Conservation (phyloP, 495 filamentous ascomycete genomes). For the Podospora pseudocomata region DNA sequence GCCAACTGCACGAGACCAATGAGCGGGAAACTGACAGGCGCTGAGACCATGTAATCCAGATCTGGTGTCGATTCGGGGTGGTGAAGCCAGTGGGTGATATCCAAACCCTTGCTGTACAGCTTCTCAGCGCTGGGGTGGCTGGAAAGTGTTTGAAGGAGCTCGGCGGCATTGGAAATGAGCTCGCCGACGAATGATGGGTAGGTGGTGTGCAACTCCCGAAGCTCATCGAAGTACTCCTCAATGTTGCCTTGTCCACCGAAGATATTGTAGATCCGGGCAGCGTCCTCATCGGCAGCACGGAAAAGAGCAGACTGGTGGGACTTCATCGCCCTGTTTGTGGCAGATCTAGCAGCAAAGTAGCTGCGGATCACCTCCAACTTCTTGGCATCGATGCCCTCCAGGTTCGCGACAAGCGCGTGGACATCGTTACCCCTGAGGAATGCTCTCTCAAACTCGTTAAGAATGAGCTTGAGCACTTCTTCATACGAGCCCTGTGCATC, state of each 20-base stretch:
- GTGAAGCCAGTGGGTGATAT: conserved; percentile 89
- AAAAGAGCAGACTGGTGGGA: conserved; percentile 90
- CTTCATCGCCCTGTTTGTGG: conserved; percentile 75
- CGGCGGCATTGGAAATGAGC: conserved; percentile 71
- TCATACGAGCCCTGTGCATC: conserved; percentile 77
- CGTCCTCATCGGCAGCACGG: conserved; percentile 75
- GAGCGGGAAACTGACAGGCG: conserved; percentile 93
- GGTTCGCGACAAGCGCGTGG: conserved; percentile 76
- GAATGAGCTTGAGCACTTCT: conserved; percentile 80
- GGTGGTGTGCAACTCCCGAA: conserved; percentile 82
- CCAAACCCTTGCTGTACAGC: conserved; percentile 91
- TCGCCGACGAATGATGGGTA: conserved; percentile 89
- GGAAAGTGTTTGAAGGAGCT: conserved; percentile 78
- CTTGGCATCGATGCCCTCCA: conserved; percentile 85
- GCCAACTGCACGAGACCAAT: conserved; percentile 94
- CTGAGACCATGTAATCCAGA: conserved; percentile 91
- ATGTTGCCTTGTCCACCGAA: conserved; percentile 99
- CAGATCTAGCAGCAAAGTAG: conserved; percentile 87
- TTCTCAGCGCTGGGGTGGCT: conserved; percentile 85
- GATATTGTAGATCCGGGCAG: conserved; percentile 79
- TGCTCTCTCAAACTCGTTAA: conserved; percentile 93
- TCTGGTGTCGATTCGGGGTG: conserved; percentile 85
- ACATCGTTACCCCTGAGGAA: conserved; percentile 96
- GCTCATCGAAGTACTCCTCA: conserved; percentile 97
- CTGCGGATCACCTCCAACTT: conserved; percentile 79